phyloP scores from a whole-genome alignment of 2,329 filamentous ascomycete genomes.

The Fusarium staphyleae region DNA sequence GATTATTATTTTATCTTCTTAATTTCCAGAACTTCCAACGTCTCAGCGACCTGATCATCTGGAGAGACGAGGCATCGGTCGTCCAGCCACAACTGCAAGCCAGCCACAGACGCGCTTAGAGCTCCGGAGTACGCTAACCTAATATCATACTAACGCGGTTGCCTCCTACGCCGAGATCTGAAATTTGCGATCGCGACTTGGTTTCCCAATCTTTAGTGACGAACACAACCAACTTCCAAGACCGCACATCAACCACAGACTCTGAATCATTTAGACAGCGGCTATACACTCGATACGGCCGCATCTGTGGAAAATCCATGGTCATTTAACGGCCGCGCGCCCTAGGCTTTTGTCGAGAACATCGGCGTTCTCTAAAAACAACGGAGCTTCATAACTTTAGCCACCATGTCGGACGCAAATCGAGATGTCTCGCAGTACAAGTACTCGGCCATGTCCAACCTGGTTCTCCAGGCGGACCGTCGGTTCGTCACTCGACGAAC shows the following conservation, averaged over 20 bases:
- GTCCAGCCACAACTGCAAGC: conserved; percentile 21
- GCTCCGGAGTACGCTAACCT: conserved; percentile 12
- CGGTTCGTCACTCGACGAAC: conserved; percentile 91
- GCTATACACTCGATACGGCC: conserved; percentile 14
- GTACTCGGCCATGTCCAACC: conserved; percentile 99
- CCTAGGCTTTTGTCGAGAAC: conserved; percentile 49
- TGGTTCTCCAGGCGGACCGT: conserved; percentile 99
- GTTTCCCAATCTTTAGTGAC: conserved; percentile 25
- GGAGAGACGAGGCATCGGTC: neutral
- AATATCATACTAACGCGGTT: conserved; percentile 17
- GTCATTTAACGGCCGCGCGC: conserved; percentile 46
- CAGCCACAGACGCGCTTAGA: conserved; percentile 25
- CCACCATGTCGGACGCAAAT: conserved; percentile 75
- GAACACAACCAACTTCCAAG: conserved; percentile 32
- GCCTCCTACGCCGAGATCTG: conserved; percentile 41
- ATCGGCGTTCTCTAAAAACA: conserved; percentile 44
- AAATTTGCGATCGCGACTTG: conserved; percentile 48
- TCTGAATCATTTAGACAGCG: conserved; percentile 28
- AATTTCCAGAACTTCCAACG: no score
- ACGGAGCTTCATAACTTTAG: conserved; percentile 41
- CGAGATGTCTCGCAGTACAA: conserved; percentile 96
- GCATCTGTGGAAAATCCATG: conserved; percentile 43
- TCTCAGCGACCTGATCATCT: no score
- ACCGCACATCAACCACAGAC: conserved; percentile 38
- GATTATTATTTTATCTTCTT: no score